Conservation (phyloP, 805 yeast species). For the Gaillardinia entomophila region DNA sequence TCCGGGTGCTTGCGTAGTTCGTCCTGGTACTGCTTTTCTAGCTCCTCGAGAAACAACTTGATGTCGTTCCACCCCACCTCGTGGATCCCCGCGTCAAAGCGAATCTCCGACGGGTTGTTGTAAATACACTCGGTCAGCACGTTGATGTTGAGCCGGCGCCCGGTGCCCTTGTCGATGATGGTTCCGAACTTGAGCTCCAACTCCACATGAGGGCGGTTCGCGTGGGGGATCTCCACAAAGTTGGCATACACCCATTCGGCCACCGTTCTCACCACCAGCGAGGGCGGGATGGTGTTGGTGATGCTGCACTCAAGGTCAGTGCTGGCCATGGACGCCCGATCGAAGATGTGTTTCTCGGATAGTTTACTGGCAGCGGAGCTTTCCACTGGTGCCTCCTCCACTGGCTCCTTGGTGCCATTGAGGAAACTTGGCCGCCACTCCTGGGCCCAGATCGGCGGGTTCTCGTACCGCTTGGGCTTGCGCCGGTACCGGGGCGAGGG, state of each 20-base stretch:
- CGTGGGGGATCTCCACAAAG: slow-evolving; percentile 55
- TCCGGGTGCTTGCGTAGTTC: slow-evolving; percentile 19
- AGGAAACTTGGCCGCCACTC: slow-evolving; percentile 40
- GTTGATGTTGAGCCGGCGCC: slow-evolving; percentile 58
- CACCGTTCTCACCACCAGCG: slow-evolving; percentile 73
- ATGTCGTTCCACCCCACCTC: slow-evolving; percentile 55
- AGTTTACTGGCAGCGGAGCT: not conserved
- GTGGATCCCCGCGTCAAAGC: slow-evolving; percentile 62
- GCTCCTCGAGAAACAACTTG: slow-evolving; percentile 47
- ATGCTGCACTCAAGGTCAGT: slow-evolving; percentile 47
- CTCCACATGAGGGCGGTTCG: slow-evolving; percentile 53
- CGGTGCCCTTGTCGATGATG: slow-evolving; percentile 57
- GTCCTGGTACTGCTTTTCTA: slow-evolving; percentile 46
- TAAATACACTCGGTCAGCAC: slow-evolving; percentile 64
- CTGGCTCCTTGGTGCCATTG: not conserved
- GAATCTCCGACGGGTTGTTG: slow-evolving; percentile 50
- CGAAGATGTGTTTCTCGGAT: slow-evolving; percentile 18
- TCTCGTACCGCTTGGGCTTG: slow-evolving; percentile 58
- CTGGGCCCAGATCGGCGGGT: slow-evolving; percentile 81
- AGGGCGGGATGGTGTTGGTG: slow-evolving; percentile 72
- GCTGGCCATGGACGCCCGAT: slow-evolving; percentile 23
- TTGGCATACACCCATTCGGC: slow-evolving; percentile 90
- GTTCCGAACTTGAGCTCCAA: slow-evolving; percentile 72
- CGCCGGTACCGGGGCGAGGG: slow-evolving; percentile 15
- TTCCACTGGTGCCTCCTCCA: not conserved